Percentiles rank a stretch among this genome's conserved stretches.
These are phyloP conservation scores for Ganoderma lingzhi DNA, from an alignment of 1,284 basidiomycete genomes.

Conservation along the genomic window DNA sequence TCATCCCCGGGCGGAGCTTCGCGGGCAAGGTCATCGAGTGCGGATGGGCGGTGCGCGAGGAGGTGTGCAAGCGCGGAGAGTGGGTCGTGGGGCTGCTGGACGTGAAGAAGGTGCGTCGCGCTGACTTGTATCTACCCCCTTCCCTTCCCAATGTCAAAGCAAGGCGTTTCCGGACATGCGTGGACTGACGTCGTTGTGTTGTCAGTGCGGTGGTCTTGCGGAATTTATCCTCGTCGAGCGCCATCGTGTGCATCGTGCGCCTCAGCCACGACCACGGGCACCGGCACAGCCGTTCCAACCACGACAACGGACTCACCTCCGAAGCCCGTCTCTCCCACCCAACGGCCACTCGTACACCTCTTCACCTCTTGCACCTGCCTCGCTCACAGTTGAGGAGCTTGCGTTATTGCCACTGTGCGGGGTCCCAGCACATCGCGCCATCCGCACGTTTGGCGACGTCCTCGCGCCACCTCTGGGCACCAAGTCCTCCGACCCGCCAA, in stretches of 20 bases:
- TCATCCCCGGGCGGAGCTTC: slow-evolving; percentile 85
- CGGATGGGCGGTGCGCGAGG: slow-evolving; percentile 80
- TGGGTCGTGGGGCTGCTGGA: slow-evolving; percentile 85
- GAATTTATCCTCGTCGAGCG: slow-evolving; percentile 87
- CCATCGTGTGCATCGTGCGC: slow-evolving; percentile 76
- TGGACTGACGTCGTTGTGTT: slow-evolving; percentile 12
- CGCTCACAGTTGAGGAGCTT: slow-evolving; percentile 76
- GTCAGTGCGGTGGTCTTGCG: slow-evolving; percentile 80
- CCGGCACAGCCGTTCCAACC: slow-evolving; percentile 36
- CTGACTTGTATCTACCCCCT: slow-evolving; percentile 5
- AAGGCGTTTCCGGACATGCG: slow-evolving; percentile 11
- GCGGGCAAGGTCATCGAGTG: slow-evolving; percentile 82
- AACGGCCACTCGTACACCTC: slow-evolving; percentile 25
- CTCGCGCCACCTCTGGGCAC: slow-evolving; percentile 30
- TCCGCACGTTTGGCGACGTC: slow-evolving; percentile 60
- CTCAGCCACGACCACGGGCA: slow-evolving; percentile 54
- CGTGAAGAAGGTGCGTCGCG: slow-evolving; percentile 70
- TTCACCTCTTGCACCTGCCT: slow-evolving; percentile 30
- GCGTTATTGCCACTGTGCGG: slow-evolving; percentile 81
- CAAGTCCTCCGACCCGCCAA: slow-evolving; percentile 17
- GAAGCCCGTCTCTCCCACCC: slow-evolving; percentile 29
- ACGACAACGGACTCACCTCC: slow-evolving; percentile 32
- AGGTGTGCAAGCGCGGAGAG: slow-evolving; percentile 75
- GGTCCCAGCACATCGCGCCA: slow-evolving; percentile 79
- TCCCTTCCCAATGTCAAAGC: slow-evolving; percentile 3